phyloP scores from a whole-genome alignment of 345 rosid genomes.

The Citrus medica region DNA sequence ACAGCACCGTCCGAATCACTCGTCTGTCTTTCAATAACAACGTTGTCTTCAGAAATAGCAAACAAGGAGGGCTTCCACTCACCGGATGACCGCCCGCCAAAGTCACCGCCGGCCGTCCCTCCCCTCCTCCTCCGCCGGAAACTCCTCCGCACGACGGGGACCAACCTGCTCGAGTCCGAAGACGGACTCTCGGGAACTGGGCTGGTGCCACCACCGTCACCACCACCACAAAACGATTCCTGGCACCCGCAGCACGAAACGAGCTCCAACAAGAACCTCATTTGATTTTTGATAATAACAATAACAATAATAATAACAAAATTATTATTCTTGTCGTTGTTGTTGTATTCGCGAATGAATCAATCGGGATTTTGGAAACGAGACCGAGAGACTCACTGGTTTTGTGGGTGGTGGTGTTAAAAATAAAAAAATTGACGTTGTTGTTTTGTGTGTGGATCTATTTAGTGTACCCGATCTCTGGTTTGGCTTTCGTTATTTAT shows the following conservation, averaged over 20 bases:
- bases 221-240: no score
- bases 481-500: neutral
- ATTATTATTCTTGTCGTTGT: no score
- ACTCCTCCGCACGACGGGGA: neutral
- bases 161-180: slow-evolving; percentile 27
- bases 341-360: neutral
- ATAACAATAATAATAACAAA: no score
- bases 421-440: neutral
- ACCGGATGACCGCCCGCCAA: neutral
- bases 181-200: slow-evolving; percentile 10
- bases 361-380: no score
- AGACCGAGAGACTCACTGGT: no score
- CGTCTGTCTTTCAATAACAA: slow-evolving; percentile 22
- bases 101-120: slow-evolving; percentile 19
- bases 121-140: slow-evolving; percentile 24
- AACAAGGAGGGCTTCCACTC: slow-evolving; percentile 69
- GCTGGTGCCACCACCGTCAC: neutral
- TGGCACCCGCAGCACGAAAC: slow-evolving; percentile 43
- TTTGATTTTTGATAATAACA: neutral
- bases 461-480: neutral
- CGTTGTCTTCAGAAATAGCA: slow-evolving; percentile 56
- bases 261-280: slow-evolving; percentile 52
- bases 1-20: slow-evolving; percentile 14
- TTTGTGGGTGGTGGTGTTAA: neutral
- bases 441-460: neutral